A percentile compares a stretch with the other conserved stretches of the same genome.
Conservation (phyloP, 257 asterid species). For the Petunia secreta region DNA sequence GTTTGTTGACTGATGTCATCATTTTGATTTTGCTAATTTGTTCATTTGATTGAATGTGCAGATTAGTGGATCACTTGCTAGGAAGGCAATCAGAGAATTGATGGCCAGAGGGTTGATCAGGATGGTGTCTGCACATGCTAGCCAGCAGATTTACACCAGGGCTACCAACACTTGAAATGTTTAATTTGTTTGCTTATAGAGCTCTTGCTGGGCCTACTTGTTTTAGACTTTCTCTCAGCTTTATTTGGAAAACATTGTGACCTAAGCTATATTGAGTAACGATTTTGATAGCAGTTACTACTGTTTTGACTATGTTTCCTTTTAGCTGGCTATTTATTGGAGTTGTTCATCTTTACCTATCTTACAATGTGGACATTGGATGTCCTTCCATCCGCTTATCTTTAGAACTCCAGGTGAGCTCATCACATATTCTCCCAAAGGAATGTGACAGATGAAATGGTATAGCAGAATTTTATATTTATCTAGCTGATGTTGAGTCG, state of each 20-base stretch:
- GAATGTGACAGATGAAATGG: not conserved
- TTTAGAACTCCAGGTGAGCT: not conserved
- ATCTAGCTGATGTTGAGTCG: not conserved
- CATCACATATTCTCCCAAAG: not conserved
- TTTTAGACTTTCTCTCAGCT: constrained; percentile 25
- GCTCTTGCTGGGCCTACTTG: constrained; percentile 25
- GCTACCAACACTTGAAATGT: constrained; percentile 75
- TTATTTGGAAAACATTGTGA: not conserved
- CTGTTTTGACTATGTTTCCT: not conserved
- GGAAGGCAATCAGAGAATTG: constrained; percentile 81
- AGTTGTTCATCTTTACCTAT: not conserved
- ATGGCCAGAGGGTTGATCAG: constrained; percentile 71
- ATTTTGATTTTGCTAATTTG: constrained; percentile 16
- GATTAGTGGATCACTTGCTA: constrained; percentile 87
- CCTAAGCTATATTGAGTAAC: not conserved
- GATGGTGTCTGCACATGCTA: constrained; percentile 79
- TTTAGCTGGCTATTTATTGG: not conserved
- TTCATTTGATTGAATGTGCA: constrained; percentile 31
- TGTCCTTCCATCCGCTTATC: not conserved
- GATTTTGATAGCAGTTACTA: constrained; percentile 33
- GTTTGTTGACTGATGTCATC: not conserved
- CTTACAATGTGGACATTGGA: not conserved
- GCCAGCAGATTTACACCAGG: constrained; percentile 94
- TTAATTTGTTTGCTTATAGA: constrained; percentile 15
- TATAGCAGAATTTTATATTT: not conserved